phyloP scores from a whole-genome alignment of 306 rosid species.

The Adenanthera pavonina region DNA sequence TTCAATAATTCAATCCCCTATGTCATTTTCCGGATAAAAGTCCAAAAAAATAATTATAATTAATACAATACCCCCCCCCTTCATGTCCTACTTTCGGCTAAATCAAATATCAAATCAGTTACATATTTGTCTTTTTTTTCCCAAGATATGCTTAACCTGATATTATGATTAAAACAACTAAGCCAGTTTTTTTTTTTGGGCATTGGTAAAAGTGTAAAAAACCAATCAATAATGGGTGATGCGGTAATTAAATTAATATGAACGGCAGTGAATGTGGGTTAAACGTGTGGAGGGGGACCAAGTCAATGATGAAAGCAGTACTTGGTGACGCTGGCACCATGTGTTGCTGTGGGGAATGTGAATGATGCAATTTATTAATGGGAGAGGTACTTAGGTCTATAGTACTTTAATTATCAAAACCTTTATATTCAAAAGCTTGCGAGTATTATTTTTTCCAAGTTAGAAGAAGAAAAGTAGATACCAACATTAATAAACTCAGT shows the following conservation, averaged over 20 bases:
- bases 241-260: background rate
- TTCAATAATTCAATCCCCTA: background rate
- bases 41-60: background rate
- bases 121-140: background rate
- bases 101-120: background rate
- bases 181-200: too few relatives aligned
- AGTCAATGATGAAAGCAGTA: background rate
- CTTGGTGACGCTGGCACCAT: background rate
- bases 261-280: background rate
- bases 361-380: constrained; percentile 21
- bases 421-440: background rate
- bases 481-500: background rate
- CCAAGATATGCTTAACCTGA: background rate
- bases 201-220: background rate
- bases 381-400: background rate
- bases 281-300: background rate
- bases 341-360: constrained; percentile 3
- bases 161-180: background rate
- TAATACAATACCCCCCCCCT: background rate
- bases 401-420: background rate
- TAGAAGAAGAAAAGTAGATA: background rate
- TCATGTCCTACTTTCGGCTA: background rate
- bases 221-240: background rate
- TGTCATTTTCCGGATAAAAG: background rate
- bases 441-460: background rate